phyloP scores from a whole-genome alignment of 495 filamentous ascomycete species.

The Xylaria scruposa region DNA sequence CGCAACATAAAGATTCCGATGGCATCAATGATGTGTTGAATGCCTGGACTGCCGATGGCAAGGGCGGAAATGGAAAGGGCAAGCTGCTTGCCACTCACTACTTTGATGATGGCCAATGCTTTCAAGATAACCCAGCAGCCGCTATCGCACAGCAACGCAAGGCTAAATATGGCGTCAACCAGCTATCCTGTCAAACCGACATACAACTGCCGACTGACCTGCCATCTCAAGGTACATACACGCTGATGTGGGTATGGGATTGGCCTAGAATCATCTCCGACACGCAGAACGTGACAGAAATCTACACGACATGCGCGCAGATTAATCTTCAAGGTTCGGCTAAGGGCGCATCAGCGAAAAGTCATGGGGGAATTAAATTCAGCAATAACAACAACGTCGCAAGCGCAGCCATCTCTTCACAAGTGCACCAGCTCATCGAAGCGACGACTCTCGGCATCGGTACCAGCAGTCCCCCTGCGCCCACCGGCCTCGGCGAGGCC shows the following conservation, averaged over 20 bases:
- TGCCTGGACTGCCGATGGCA: constrained; percentile 76
- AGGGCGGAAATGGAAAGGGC: constrained; percentile 76
- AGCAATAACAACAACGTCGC: constrained; percentile 32
- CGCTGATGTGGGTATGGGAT: constrained; percentile 93
- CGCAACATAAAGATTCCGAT: constrained; percentile 57
- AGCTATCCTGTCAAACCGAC: constrained; percentile 80
- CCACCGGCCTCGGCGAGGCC: constrained; percentile 17
- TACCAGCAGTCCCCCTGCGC: constrained; percentile 32
- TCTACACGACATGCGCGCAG: constrained; percentile 86
- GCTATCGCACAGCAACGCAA: constrained; percentile 63
- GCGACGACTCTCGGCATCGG: constrained; percentile 41
- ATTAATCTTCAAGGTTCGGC: constrained; percentile 59
- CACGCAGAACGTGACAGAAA: constrained; percentile 58
- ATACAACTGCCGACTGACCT: constrained; percentile 68
- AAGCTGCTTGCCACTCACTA: constrained; percentile 72
- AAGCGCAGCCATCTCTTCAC: constrained; percentile 42
- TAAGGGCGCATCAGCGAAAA: constrained; percentile 28
- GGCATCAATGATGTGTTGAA: constrained; percentile 73
- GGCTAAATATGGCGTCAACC: constrained; percentile 50
- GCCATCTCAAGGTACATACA: constrained; percentile 61
- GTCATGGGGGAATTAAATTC: constrained; percentile 33
- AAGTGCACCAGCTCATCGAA: constrained; percentile 46
- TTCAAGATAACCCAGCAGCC: constrained; percentile 64
- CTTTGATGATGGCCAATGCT: constrained; percentile 86
- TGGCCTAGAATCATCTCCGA: constrained; percentile 68